phyloP scores from a whole-genome alignment of 2,329 filamentous ascomycete genomes.

The Leptosphaerulina australis region DNA sequence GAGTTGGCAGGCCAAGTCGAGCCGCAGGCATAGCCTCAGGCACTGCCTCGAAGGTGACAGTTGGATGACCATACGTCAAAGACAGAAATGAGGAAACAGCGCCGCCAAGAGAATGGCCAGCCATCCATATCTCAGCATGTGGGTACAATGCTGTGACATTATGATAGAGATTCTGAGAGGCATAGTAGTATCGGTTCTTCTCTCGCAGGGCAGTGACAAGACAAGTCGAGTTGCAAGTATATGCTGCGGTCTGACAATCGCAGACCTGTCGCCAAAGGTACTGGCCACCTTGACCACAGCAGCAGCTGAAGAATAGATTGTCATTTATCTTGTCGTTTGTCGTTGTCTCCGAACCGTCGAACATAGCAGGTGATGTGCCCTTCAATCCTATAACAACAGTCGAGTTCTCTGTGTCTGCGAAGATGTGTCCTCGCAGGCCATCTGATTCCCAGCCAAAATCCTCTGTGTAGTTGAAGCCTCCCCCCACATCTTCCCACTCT shows the following conservation, averaged over 20 bases:
- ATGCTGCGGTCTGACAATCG: constrained; percentile 86
- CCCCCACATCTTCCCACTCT: constrained; percentile 76
- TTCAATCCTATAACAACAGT: constrained; percentile 93
- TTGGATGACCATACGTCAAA: constrained; percentile 86
- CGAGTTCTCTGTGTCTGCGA: constrained; percentile 81
- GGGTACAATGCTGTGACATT: constrained; percentile 93
- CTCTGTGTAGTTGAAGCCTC: constrained; percentile 80
- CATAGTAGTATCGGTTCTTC: constrained; percentile 90
- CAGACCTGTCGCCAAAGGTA: constrained; percentile 92
- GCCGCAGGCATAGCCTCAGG: constrained; percentile 87
- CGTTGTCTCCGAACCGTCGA: constrained; percentile 95
- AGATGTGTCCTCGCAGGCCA: constrained; percentile 89
- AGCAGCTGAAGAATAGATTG: constrained; percentile 97
- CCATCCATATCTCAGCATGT: constrained; percentile 81
- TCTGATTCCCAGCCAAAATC: constrained; percentile 94
- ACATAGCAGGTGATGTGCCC: constrained; percentile 85
- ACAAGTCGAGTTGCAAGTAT: constrained; percentile 91
- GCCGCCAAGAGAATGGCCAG: constrained; percentile 91
- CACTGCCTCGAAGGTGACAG: constrained; percentile 91
- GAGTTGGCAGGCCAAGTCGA: constrained; percentile 82
- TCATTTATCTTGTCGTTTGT: constrained; percentile 98
- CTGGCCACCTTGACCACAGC: constrained; percentile 90
- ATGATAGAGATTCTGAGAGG: constrained; percentile 85
- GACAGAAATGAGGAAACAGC: constrained; percentile 87
- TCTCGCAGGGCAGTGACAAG: constrained; percentile 74